phyloP scores from a whole-genome alignment of 2,329 filamentous ascomycete species.

The Epichloe elymi region DNA sequence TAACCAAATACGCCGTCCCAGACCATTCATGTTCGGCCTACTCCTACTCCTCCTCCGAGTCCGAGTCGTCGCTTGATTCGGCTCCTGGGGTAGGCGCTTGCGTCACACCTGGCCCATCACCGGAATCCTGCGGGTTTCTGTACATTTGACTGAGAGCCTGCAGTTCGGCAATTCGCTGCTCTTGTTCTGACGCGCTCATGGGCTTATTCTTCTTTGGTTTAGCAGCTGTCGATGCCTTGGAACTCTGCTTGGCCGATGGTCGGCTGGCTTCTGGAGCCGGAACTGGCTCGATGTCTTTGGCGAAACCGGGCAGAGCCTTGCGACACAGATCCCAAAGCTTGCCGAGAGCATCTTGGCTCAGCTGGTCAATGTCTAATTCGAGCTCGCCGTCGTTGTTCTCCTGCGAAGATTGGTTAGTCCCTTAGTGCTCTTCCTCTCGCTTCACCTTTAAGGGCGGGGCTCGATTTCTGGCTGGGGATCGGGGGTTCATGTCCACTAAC shows the following conservation, averaged over 20 bases:
- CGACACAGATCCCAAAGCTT: conserved; percentile 37
- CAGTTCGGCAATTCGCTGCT: conserved; percentile 49
- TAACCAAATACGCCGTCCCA: conserved; percentile 3
- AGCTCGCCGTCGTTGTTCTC: conserved; percentile 47
- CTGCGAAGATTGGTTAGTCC: conserved; percentile 17
- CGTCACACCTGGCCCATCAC: conserved; percentile 13
- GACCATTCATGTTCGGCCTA: background rate
- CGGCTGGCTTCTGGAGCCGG: conserved; percentile 19
- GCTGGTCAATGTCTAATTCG: conserved; percentile 45
- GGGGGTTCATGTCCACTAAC: conserved; percentile 32
- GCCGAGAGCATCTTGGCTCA: conserved; percentile 40
- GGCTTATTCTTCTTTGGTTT: conserved; percentile 64
- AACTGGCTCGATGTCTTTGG: conserved; percentile 18
- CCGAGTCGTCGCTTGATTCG: conserved; percentile 31
- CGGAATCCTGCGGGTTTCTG: conserved; percentile 20
- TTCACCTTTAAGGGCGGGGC: background rate
- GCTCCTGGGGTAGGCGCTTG: conserved; percentile 17
- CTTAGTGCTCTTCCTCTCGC: background rate
- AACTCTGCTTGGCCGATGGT: conserved; percentile 16
- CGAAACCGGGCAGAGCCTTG: conserved; percentile 28
- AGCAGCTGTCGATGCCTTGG: conserved; percentile 10
- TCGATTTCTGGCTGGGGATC: too few relatives aligned
- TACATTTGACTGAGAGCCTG: conserved; percentile 37
- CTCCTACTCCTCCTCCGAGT: conserved; percentile 32
- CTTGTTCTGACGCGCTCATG: conserved; percentile 59